Evolutionary conservation across 2,329 filamentous ascomycete genomes (phyloP), one percentile per base, ranked within the genome.

Genomic region (Dactylellina haptotyla): DNA sequence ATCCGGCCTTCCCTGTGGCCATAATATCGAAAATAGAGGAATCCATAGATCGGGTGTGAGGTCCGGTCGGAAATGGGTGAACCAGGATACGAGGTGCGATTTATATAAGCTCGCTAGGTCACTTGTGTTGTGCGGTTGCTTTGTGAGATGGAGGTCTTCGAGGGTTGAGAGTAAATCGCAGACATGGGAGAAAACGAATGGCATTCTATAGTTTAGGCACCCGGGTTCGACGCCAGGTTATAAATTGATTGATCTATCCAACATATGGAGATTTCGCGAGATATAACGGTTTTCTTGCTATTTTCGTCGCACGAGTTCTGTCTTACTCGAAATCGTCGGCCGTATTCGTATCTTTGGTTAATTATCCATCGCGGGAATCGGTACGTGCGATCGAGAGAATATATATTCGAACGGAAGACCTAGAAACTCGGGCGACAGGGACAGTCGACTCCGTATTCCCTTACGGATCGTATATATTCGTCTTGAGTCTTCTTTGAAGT

Each of bases 1-100:
- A 43, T 78, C 77, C 37, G 62, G 50, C 18, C 77, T 61, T 10
- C 77, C 64, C 34, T 73, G 69, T 2, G 77, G 77, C 50, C 77
- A 75, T 18, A 78, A 41, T 16, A 77, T 56, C 3, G 76, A 77
- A 28, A 77, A 77, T 25, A 77, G 51, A 6, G 76, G 63, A 8
- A 76, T 14, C 54, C 76, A 69, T n/a, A 65, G 58, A 23, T 57
- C 34, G 10, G 75, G 72, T 5, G 51, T 67, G 20, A 77, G 54
- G 10, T 72, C 75, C 16, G 71, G 39, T n/a, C 74, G 75, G 58
- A 77, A 73, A 32, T 73, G 63, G 25, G 59, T 34, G 32, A 78
- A 76, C 77, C 77, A 78, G 59, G 67, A 73, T 2, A 41, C 59
- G 25, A 76, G 63, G 26, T 75, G 69, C 8, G 53, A 37, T 61